Evolutionary conservation across 2,329 filamentous ascomycete genomes (phyloP), one percentile per base, ranked within the genome.

Genomic region (Phoma sp.): DNA sequence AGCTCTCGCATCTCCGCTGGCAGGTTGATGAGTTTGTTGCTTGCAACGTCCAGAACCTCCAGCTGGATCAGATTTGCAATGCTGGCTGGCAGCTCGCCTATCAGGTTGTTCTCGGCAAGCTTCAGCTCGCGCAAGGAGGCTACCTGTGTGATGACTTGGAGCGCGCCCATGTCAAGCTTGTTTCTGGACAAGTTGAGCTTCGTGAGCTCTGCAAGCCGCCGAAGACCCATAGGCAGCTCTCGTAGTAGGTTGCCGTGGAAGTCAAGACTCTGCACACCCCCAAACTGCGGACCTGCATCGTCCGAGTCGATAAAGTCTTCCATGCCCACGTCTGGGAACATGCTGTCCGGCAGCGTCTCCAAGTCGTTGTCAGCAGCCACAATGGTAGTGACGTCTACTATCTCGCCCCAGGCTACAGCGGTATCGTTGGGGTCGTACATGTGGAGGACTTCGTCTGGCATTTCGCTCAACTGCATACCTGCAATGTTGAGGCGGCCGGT

Each of bases 281-380:
- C 89, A 76, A 98, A 97, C 60, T 95, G 89, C 63, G 88, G 88
- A 1, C 86, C 89, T 54, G 82, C 81, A 4, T 82, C 80, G 35
- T 90, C 87, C 17, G 89, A 85, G 27, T 87, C 83, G 7, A 85
- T 81, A 35, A 86, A 73, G 17, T 84, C 80, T 36, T 83, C 76
- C 5, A 72, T 50, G 22, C 78, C 73, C 19, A 82, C 75, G 64
- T 97, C 92, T 0, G 94, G 93, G 64, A 98, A 97, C 17, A 92
- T 80, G 2, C 81, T 78, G 17, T 95, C 90, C 2, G 86, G 84
- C 31, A 98, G 81, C 29, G 81, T 80, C 66, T 91, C 86, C 43
- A 99, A 76, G 68, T 96, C 91, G 68, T 99, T 98, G 69, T 96
- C 92, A 8, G 94, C 92, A 6, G 90, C 92, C 61, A 95, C 85